These are phyloP conservation scores for Chaetomium globosum DNA, from an alignment of 2,329 filamentous ascomycete genomes.

Conservation along the genomic window DNA sequence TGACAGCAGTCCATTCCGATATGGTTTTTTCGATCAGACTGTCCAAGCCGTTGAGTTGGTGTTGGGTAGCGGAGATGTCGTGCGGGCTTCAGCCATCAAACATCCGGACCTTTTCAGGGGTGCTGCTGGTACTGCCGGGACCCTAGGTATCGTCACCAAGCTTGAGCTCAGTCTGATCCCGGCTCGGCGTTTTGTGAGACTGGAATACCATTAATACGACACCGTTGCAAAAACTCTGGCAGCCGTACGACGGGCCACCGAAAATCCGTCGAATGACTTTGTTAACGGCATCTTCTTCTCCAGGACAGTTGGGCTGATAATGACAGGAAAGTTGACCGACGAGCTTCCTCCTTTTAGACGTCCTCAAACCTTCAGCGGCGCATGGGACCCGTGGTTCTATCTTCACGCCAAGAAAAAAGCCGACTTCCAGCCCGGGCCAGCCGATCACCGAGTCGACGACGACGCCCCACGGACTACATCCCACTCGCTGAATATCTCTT, in stretches of 20 bases:
- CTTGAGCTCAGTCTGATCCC: conserved; percentile 21
- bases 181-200: conserved; percentile 22
- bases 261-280: conserved; percentile 52
- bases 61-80: conserved; percentile 61
- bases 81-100: conserved; percentile 56
- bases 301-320: conserved; percentile 57
- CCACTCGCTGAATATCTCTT: conserved; percentile 15
- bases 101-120: conserved; percentile 65
- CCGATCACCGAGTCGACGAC: neutral
- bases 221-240: conserved; percentile 9
- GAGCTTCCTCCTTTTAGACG: conserved; percentile 24
- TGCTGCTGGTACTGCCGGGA: conserved; percentile 67
- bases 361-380: conserved; percentile 52
- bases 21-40: conserved; percentile 67
- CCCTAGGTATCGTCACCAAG: conserved; percentile 27
- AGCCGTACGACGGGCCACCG: conserved; percentile 14
- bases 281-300: conserved; percentile 71
- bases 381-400: conserved; percentile 73
- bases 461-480: conserved; percentile 2
- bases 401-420: conserved; percentile 56
- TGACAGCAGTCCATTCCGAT: conserved; percentile 69
- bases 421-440: neutral
- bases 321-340: conserved; percentile 61
- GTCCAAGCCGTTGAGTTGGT: conserved; percentile 67
- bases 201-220: conserved; percentile 17